Evolutionary conservation across 2,329 filamentous ascomycete species (phyloP).

Genomic region (Hymenoscyphus salicellus): DNA sequence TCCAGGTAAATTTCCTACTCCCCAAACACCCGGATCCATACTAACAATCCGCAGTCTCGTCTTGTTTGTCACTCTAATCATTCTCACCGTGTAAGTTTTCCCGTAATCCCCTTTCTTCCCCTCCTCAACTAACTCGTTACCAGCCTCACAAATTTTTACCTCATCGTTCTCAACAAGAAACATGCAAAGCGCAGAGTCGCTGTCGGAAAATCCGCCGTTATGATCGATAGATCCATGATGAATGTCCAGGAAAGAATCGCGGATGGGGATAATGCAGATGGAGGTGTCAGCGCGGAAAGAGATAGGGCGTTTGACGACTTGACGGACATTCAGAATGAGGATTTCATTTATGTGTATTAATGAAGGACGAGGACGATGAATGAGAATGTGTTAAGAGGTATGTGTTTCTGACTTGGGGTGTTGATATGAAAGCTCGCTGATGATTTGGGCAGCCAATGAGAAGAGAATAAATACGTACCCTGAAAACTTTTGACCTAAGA

Average conservation of each 20-base stretch:
- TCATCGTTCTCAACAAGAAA: slow-evolving; percentile 52
- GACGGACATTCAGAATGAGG: slow-evolving; percentile 60
- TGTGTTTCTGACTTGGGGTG: neutral
- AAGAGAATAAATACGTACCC: neutral
- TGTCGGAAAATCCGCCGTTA: slow-evolving; percentile 56
- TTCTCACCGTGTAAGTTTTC: slow-evolving; percentile 44
- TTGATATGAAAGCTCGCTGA: neutral
- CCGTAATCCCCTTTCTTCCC: neutral
- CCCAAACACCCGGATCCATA: too few species aligned
- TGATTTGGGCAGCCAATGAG: neutral
- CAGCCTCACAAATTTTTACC: slow-evolving; percentile 43
- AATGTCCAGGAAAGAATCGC: slow-evolving; percentile 44
- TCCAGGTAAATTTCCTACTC: slow-evolving; percentile 44
- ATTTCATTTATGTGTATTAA: slow-evolving; percentile 56
- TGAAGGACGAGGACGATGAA: neutral
- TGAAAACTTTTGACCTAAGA: neutral
- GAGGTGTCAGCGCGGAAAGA: slow-evolving; percentile 33
- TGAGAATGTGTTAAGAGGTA: neutral
- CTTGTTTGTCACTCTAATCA: slow-evolving; percentile 58
- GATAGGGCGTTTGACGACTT: slow-evolving; percentile 56
- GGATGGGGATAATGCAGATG: slow-evolving; percentile 33
- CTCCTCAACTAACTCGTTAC: neutral
- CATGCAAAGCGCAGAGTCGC: slow-evolving; percentile 53
- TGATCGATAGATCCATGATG: slow-evolving; percentile 60
- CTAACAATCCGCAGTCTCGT: slow-evolving; percentile 40